A percentile compares a stretch with the other conserved stretches of the same genome.
These are phyloP conservation scores for Ogataea philodendri DNA, from an alignment of 805 yeast genomes.

Conservation along the genomic window DNA sequence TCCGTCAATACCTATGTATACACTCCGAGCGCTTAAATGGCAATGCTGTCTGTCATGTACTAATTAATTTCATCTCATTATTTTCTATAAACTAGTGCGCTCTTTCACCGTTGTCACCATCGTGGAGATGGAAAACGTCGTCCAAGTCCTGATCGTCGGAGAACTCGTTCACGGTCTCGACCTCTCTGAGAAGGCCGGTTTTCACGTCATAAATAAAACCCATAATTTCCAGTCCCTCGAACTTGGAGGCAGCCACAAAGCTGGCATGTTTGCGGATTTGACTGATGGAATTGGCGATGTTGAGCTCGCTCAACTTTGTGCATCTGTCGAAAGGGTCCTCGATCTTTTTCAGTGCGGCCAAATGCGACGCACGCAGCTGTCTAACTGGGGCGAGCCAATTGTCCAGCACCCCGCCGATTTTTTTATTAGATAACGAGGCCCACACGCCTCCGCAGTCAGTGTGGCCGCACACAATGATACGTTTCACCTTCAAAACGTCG, in stretches of 20 bases:
- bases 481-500: constrained; percentile 75
- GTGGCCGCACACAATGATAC: constrained; percentile 88
- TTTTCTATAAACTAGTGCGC: constrained; percentile 5
- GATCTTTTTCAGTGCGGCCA: constrained; percentile 46
- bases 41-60: not conserved
- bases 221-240: constrained; percentile 68
- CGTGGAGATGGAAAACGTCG: constrained; percentile 29
- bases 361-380: constrained; percentile 63
- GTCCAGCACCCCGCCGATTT: constrained; percentile 66
- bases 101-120: constrained; percentile 11
- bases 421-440: constrained; percentile 67
- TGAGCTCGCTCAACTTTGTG: constrained; percentile 67
- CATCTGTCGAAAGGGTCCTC: constrained; percentile 53
- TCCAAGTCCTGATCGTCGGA: constrained; percentile 22
- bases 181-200: constrained; percentile 56
- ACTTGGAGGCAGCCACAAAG: constrained; percentile 62
- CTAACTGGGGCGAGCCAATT: constrained; percentile 70
- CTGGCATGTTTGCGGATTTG: constrained; percentile 63
- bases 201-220: constrained; percentile 84
- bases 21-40: constrained; percentile 2
- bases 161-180: constrained; percentile 29
- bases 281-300: constrained; percentile 69
- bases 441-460: constrained; percentile 93
- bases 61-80: constrained; percentile 9
- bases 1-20: constrained; percentile 21